phyloP scores from a whole-genome alignment of 352 stramenopile species.

The Pythium monospermum region DNA sequence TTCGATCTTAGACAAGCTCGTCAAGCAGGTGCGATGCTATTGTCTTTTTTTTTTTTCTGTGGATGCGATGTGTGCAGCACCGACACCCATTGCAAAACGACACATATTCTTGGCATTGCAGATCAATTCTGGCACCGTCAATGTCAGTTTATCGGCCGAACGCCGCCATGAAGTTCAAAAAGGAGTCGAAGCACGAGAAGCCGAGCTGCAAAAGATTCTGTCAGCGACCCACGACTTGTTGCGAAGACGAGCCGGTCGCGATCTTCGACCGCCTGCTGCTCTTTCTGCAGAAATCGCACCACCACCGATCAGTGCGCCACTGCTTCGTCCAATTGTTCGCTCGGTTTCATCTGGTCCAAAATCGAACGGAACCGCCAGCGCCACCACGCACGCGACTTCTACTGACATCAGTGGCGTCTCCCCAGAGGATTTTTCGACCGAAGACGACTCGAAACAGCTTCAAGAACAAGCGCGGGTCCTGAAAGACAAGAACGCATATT shows the following conservation, averaged over 20 bases:
- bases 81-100: no score
- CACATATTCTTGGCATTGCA: no score
- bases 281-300: not conserved
- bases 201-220: constrained; percentile 77
- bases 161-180: constrained; percentile 83
- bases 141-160: constrained; percentile 81
- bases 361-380: constrained; percentile 1
- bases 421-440: constrained; percentile 42
- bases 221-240: constrained; percentile 82
- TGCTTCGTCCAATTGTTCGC: not conserved
- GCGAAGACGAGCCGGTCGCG: constrained; percentile 41
- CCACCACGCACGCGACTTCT: not conserved
- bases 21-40: constrained; percentile 54
- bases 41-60: not conserved
- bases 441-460: constrained; percentile 63
- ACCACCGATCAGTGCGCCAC: not conserved
- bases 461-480: constrained; percentile 77
- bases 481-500: constrained; percentile 82
- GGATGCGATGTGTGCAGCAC: no score
- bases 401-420: not conserved
- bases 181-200: constrained; percentile 78
- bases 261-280: constrained; percentile 22
- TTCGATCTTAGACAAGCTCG: constrained; percentile 76
- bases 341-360: not conserved
- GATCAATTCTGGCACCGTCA: constrained; percentile 80